These are phyloP conservation scores for Didymella arachidicola DNA, from an alignment of 2,329 filamentous ascomycete genomes.

Conservation along the genomic window DNA sequence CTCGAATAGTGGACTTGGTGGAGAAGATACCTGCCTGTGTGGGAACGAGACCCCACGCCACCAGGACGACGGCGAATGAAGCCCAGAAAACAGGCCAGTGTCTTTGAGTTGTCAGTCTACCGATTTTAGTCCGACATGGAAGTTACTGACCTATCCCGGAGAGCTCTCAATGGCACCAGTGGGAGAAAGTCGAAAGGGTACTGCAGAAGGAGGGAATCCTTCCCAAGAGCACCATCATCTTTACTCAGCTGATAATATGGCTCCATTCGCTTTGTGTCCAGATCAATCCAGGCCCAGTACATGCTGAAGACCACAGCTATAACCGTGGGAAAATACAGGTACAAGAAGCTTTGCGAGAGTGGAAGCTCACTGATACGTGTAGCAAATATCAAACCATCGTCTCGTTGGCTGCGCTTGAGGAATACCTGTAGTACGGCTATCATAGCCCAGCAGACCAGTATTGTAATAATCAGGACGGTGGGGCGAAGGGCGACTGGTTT, in stretches of 20 bases:
- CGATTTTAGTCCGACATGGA: neutral
- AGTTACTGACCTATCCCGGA: slow-evolving; percentile 38
- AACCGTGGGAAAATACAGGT: slow-evolving; percentile 60
- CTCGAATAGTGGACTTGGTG: slow-evolving; percentile 16
- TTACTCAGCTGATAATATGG: slow-evolving; percentile 67
- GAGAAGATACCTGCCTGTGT: slow-evolving; percentile 64
- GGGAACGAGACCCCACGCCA: slow-evolving; percentile 65
- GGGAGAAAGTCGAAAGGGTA: slow-evolving; percentile 63
- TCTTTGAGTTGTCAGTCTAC: slow-evolving; percentile 37
- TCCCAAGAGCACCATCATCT: slow-evolving; percentile 52
- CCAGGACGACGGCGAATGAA: slow-evolving; percentile 58
- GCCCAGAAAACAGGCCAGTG: slow-evolving; percentile 64
- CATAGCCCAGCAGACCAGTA: too few species aligned
- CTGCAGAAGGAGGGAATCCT: slow-evolving; percentile 60
- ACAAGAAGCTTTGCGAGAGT: slow-evolving; percentile 55
- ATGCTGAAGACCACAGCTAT: slow-evolving; percentile 64
- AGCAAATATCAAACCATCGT: slow-evolving; percentile 35
- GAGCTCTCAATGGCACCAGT: slow-evolving; percentile 54
- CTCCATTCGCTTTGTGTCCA: slow-evolving; percentile 66
- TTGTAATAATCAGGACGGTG: too few species aligned
- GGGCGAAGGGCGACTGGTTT: too few species aligned
- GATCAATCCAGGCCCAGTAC: slow-evolving; percentile 66
- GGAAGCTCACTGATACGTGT: slow-evolving; percentile 51
- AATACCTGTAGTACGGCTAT: too few species aligned
- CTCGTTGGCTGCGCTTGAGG: too few species aligned